A percentile compares a stretch with the other conserved stretches of the same genome.
Conservation (phyloP, 2,329 filamentous ascomycete species). For the Paramyrothecium roridum region DNA sequence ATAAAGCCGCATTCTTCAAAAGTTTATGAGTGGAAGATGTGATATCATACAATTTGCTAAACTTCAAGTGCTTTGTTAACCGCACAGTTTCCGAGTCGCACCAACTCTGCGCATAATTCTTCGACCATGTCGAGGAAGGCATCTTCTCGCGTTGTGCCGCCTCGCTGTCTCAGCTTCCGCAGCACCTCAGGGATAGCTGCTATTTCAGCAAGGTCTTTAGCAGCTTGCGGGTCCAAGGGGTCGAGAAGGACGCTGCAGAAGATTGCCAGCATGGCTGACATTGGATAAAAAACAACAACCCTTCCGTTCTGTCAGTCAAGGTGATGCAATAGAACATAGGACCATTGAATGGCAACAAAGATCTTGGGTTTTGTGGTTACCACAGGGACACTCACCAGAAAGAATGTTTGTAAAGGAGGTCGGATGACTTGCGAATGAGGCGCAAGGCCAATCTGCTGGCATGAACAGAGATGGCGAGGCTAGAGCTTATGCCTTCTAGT, state of each 20-base stretch:
- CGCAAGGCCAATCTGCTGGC: not conserved
- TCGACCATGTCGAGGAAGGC: not conserved
- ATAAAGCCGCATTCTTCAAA: too few species aligned
- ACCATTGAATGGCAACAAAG: not conserved
- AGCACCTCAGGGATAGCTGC: not conserved
- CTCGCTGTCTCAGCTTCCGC: not conserved
- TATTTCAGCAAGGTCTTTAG: not conserved
- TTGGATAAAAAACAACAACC: not conserved
- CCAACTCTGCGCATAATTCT: not conserved
- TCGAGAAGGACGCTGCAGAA: not conserved
- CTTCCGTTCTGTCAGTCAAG: not conserved
- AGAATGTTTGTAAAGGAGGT: not conserved
- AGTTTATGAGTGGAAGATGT: too few species aligned
- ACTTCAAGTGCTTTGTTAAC: not conserved
- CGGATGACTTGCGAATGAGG: not conserved
- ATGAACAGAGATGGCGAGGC: not conserved
- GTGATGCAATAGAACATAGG: not conserved
- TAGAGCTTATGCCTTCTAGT: not conserved
- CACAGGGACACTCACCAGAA: not conserved
- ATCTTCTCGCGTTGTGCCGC: not conserved
- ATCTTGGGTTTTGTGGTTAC: not conserved
- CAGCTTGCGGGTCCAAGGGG: not conserved
- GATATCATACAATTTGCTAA: too few species aligned
- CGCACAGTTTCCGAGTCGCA: not conserved
- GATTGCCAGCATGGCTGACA: not conserved